Base-by-base conservation (phyloP, 352 stramenopile species). In the Globisporangium barbulae region DNA sequence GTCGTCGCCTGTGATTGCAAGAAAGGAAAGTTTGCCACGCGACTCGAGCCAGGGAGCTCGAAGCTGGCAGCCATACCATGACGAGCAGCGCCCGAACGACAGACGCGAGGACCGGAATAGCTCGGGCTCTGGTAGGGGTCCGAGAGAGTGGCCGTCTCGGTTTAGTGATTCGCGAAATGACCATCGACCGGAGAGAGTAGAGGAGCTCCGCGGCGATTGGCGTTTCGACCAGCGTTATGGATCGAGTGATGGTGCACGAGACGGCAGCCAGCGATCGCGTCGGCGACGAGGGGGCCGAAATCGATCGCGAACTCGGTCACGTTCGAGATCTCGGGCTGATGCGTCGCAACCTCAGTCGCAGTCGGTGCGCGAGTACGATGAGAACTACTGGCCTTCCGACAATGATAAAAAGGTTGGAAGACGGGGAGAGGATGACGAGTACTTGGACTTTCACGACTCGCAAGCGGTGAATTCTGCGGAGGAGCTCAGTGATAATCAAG, bases 91-190 rank as follows among this genome's bases (percentile, higher is more conserved):
- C 22, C 5, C 30, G 17, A 10, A 9, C 35, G 41, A 48, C 12
- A 37, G 61, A 31, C 53, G 22, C 13, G 45, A 25, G 13, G 42
- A 56, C 10, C 21, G 33, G 13, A 31, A 62, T 39, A 45, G n/a
- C 6, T 33, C 28, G 8, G 13, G 30, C n/a, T 28, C 45, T 37
- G n/a, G 48, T 4, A 41, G 47, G 15, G 62, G 37, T 39, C n/a
- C 59, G 21, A 30, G 59, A 39, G 59, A 65, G 8, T 59, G 59
- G 59, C 59, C 39, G 7, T 37, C 35, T 44, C 64, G 64, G 6
- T 47, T 33, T 45, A 33, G 35, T n/a, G 60, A 60, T 28, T 47
- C 19, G 5, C 60, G 39, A 13, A 28, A 3, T 45, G 50, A 52
- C 21, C 28, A 39, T 6, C 39, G 60, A 42, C 5, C 5, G 21